Percentiles rank a stretch among this genome's conserved stretches.
Conservation (phyloP, 2,329 filamentous ascomycete genomes). For the Spiromastix sp. region DNA sequence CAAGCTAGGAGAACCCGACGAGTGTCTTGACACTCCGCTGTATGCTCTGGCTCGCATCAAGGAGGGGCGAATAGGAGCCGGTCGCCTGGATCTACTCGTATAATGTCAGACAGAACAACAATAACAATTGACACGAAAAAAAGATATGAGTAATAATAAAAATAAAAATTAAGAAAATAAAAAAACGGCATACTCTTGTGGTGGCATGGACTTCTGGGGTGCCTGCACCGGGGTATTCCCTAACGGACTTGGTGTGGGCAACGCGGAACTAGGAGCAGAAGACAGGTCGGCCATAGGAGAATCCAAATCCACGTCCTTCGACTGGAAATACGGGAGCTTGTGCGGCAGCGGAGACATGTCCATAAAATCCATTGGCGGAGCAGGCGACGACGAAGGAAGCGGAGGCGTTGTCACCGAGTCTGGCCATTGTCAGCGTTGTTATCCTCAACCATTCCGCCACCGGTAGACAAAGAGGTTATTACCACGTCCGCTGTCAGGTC, state of each 20-base stretch:
- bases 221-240: conserved; percentile 29
- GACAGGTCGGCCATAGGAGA: conserved; percentile 59
- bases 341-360: conserved; percentile 89
- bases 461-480: conserved; percentile 25
- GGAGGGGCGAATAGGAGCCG: conserved; percentile 61
- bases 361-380: conserved; percentile 64
- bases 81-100: conserved; percentile 52
- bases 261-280: conserved; percentile 31
- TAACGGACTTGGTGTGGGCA: conserved; percentile 30
- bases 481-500: conserved; percentile 49
- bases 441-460: conserved; percentile 21
- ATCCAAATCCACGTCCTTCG: conserved; percentile 52
- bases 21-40: conserved; percentile 52
- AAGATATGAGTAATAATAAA: no score
- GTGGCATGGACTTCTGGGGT: no score
- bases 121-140: no score
- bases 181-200: no score
- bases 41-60: conserved; percentile 65
- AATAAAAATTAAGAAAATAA: no score
- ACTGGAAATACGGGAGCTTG: conserved; percentile 58
- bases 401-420: conserved; percentile 77
- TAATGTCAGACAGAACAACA: conserved; percentile 2
- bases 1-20: conserved; percentile 55
- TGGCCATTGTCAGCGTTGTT: conserved; percentile 35
- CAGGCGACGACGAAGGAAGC: conserved; percentile 73